Base-by-base conservation (phyloP, 805 yeast species). In the Komagataella pastoris region DNA sequence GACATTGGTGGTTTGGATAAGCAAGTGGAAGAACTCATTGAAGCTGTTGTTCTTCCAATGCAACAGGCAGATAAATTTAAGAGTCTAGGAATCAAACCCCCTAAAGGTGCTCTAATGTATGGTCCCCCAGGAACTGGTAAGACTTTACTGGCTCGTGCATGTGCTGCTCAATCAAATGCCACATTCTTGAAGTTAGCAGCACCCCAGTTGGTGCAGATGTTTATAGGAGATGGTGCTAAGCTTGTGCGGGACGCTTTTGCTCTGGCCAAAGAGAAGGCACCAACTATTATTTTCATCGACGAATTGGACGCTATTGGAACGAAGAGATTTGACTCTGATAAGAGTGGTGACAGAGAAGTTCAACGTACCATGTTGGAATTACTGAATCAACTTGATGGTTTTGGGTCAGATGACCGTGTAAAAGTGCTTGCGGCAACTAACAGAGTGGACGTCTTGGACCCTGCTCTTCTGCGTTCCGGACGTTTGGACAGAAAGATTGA, bases 101-200 rank as follows among this genome's bases (percentile, higher is more conserved):
- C 99, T 54, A 93, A 93, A 67, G 99, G 99, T 66, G 98, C 97
- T 3, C 75, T 93, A 51, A 88, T 93, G 90, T 93, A 93, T 65
- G 99, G 99, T 44, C 98, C 99, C 7, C 99, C 99, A 51, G 99
- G 99, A 67, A 93, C 99, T 1, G 99, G 99, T 67, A 93, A 93
- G 70, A 93, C 99, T 1, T 73, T 93, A 55, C 75, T 93, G 58
- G 99, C 99, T 7, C 83, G 97, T 66, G 99, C 99, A 1, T 95
- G 97, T 72, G 99, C 99, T 21, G 97, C 97, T 51, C 98, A 93
- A 68, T 88, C 98, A 0, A 89, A 90, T 68, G 99, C 99, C 14
- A 93, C 99, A 0, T 93, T 93, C 66, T 75, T 93, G 65, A 88
- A 95, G 65, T 77, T 93, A 52, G 98, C 97, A 1, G 99, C 98